A percentile compares a stretch with the other conserved stretches of the same genome.
Evolutionary conservation across 805 yeast genomes (phyloP).

Genomic region (Schwanniomyces occidentalis): DNA sequence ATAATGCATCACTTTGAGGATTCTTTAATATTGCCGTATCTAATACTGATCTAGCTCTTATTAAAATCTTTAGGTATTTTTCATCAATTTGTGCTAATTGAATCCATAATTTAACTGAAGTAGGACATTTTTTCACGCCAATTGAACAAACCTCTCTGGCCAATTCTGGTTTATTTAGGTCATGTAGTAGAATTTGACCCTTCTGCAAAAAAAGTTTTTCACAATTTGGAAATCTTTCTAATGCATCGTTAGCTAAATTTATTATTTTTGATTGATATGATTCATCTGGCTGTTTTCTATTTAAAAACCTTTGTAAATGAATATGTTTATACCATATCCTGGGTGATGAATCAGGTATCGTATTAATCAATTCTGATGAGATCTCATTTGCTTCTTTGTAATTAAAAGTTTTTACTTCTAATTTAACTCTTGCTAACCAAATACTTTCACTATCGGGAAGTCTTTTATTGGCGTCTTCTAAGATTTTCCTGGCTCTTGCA

Average conservation of each 20-base stretch:
- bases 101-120: conserved; percentile 54
- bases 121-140: conserved; percentile 53
- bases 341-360: conserved; percentile 29
- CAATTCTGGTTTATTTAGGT: conserved; percentile 23
- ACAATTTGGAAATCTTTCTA: conserved; percentile 48
- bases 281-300: conserved; percentile 3
- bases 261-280: conserved; percentile 7
- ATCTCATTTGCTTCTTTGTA: conserved; percentile 38
- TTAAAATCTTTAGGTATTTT: conserved; percentile 33
- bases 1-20: conserved; percentile 51
- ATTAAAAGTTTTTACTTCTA: conserved; percentile 49
- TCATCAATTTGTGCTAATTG: conserved; percentile 50
- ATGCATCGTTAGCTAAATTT: conserved; percentile 44
- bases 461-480: conserved; percentile 46
- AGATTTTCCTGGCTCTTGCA: conserved; percentile 51
- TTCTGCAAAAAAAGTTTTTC: conserved; percentile 61
- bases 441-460: conserved; percentile 53
- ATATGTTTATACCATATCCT: conserved; percentile 61
- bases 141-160: conserved; percentile 50
- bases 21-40: conserved; percentile 63
- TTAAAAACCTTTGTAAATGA: conserved; percentile 20
- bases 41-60: conserved; percentile 68
- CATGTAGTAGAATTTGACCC: conserved; percentile 51
- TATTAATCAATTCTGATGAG: conserved; percentile 22
- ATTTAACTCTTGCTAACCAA: conserved; percentile 72